These are phyloP conservation scores for Magnusiomyces tetraspermus DNA, from an alignment of 1,139 yeast genomes.

Conservation along the genomic window DNA sequence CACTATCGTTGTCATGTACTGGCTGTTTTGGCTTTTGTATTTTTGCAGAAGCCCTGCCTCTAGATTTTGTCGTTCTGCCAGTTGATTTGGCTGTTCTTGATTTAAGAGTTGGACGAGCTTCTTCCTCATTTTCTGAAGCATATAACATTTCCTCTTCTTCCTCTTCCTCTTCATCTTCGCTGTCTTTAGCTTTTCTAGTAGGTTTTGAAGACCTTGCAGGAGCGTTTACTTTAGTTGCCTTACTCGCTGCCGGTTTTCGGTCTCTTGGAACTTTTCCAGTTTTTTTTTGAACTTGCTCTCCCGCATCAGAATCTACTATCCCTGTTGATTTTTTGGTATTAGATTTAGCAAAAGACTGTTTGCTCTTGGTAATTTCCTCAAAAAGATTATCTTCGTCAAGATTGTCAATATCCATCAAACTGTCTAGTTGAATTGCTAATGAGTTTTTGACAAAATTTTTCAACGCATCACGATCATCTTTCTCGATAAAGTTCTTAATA, in stretches of 20 bases:
- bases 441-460: conserved; percentile 61
- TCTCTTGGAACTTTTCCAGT: no score
- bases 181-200: not conserved
- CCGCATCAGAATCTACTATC: not conserved
- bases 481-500: conserved; percentile 60
- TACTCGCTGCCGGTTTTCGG: no score
- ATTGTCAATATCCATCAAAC: conserved; percentile 40
- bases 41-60: no score
- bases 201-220: not conserved
- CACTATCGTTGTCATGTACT: no score
- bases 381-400: conserved; percentile 19
- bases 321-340: not conserved
- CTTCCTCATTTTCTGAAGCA: no score
- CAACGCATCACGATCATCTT: conserved; percentile 70
- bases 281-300: not conserved
- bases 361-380: not conserved
- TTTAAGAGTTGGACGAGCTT: no score
- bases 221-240: no score
- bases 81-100: no score
- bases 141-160: no score
- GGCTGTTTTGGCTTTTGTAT: no score
- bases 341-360: not conserved
- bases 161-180: not conserved
- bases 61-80: no score
- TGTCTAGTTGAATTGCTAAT: conserved; percentile 50